These are phyloP conservation scores for Achaetomium macrosporum DNA, from an alignment of 2,329 filamentous ascomycete genomes.

Conservation along the genomic window DNA sequence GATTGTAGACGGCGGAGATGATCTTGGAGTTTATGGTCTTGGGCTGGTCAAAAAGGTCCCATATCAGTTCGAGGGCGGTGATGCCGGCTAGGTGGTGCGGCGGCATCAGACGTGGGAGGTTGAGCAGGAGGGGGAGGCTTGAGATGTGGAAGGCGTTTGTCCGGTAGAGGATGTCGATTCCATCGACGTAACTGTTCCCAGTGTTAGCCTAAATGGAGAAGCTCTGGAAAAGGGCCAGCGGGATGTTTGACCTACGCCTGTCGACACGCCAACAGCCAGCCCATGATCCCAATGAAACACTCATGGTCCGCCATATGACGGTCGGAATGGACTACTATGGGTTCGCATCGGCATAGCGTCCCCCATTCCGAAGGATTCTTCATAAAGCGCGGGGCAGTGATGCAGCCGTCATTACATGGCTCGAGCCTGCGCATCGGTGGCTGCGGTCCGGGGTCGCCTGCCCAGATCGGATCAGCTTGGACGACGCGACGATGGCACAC, in stretches of 20 bases:
- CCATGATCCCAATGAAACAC: conserved; percentile 27
- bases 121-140: not conserved
- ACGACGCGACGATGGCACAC: conserved; percentile 24
- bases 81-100: not conserved
- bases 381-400: conserved; percentile 4
- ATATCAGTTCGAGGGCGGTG: conserved; percentile 5
- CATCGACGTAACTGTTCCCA: conserved; percentile 21
- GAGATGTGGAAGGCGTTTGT: conserved; percentile 27
- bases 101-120: conserved; percentile 2
- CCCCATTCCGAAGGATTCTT: not conserved
- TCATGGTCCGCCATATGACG: not conserved
- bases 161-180: conserved; percentile 26
- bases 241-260: conserved; percentile 20
- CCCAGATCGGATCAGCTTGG: not conserved
- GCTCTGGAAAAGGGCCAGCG: not conserved
- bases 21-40: not conserved
- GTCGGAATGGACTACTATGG: not conserved
- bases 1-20: not conserved
- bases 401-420: conserved; percentile 13
- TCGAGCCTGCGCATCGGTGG: not conserved
- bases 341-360: not conserved
- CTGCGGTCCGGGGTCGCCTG: too few relatives aligned
- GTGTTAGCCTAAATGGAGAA: not conserved
- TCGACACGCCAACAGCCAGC: conserved; percentile 28
- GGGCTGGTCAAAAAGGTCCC: not conserved